Conservation (phyloP, 345 rosid genomes). For the Reutealis trisperma region DNA sequence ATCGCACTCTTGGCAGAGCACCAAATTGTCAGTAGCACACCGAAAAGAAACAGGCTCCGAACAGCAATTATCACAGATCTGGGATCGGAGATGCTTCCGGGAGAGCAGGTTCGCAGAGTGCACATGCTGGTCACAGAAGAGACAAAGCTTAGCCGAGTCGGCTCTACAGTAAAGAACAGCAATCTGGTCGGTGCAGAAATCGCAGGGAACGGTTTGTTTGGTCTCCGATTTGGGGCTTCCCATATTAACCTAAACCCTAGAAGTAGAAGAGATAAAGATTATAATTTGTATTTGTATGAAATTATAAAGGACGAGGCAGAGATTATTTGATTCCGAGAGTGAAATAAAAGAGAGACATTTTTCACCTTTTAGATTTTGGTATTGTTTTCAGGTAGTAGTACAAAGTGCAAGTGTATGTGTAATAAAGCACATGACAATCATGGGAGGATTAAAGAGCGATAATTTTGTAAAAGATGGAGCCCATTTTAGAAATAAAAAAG, state of each 20-base stretch:
- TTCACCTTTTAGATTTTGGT: background rate
- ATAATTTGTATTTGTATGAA: background rate
- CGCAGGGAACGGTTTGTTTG: conserved; percentile 51
- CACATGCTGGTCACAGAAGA: conserved; percentile 86
- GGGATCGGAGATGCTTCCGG: conserved; percentile 78
- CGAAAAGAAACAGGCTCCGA: conserved; percentile 65
- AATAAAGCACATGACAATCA: conserved; percentile 9
- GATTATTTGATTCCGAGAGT: background rate
- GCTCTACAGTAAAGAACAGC: conserved; percentile 89
- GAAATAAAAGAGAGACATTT: conserved; percentile 8
- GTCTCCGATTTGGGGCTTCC: conserved; percentile 25
- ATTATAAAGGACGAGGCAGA: background rate
- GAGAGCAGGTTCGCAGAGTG: conserved; percentile 86
- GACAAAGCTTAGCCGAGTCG: conserved; percentile 83
- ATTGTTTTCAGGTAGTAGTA: background rate
- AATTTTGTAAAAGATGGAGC: conserved; percentile 5
- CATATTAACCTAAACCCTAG: conserved; percentile 31
- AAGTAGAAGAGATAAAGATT: background rate
- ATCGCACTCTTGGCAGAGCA: conserved; percentile 70
- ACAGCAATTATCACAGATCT: conserved; percentile 82
- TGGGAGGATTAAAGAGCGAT: background rate
- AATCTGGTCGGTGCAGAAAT: conserved; percentile 64
- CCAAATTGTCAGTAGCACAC: conserved; percentile 59
- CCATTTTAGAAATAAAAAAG: conserved; percentile 7
- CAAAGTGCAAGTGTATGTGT: background rate